Conservation (phyloP, 768 basidiomycete species). For the Collybia nuda region DNA sequence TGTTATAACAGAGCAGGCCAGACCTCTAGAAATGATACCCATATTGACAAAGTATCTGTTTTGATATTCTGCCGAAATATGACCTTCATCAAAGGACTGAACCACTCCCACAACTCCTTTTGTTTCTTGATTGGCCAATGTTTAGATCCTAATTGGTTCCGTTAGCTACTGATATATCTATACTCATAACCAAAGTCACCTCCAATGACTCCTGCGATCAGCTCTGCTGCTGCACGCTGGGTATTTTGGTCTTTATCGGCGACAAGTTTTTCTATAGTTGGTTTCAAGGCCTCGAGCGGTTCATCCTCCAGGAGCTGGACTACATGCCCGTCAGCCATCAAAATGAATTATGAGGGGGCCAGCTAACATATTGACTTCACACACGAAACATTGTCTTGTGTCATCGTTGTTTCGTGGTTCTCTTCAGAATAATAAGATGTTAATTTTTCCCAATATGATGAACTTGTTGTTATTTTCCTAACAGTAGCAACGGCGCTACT, state of each 20-base stretch:
- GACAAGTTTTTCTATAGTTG: conserved; percentile 63
- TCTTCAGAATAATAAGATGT: conserved; percentile 76
- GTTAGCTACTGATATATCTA: background rate
- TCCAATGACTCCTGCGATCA: conserved; percentile 71
- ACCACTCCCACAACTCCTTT: conserved; percentile 76
- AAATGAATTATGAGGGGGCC: background rate
- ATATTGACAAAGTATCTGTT: conserved; percentile 77
- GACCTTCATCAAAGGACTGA: conserved; percentile 60
- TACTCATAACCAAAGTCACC: conserved; percentile 33
- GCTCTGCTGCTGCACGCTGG: conserved; percentile 84
- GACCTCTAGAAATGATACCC: conserved; percentile 81
- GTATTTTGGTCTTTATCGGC: conserved; percentile 78
- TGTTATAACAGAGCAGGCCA: conserved; percentile 4
- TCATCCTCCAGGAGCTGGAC: conserved; percentile 80
- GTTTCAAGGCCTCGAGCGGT: conserved; percentile 61
- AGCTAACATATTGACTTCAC: conserved; percentile 75
- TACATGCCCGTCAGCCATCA: conserved; percentile 22
- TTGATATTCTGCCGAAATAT: conserved; percentile 74
- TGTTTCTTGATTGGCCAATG: conserved; percentile 83
- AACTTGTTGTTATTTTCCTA: conserved; percentile 41
- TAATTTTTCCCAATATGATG: conserved; percentile 68
- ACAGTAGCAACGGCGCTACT: conserved; percentile 49
- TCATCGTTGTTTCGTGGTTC: conserved; percentile 62
- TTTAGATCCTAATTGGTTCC: conserved; percentile 59
- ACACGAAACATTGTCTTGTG: conserved; percentile 68